Percentiles rank a stretch among this genome's conserved stretches.
These are phyloP conservation scores for Citrus medica DNA, from an alignment of 345 rosid genomes.

Conservation along the genomic window DNA sequence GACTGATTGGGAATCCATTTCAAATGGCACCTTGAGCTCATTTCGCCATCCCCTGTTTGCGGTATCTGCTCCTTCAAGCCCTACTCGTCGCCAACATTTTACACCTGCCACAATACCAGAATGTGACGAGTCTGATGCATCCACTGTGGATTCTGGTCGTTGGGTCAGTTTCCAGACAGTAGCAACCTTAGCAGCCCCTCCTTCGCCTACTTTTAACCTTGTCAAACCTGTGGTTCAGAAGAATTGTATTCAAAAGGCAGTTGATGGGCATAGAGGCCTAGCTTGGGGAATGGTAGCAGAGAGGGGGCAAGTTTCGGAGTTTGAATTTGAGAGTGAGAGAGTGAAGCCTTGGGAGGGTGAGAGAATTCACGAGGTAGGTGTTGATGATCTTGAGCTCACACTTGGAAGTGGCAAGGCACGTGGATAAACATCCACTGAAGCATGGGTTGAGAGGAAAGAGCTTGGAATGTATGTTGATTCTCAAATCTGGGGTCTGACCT, in stretches of 20 bases:
- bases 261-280: slow-evolving; percentile 26
- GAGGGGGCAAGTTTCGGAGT: slow-evolving; percentile 58
- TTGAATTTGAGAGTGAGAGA: slow-evolving; percentile 73
- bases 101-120: slow-evolving; percentile 88
- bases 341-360: slow-evolving; percentile 99
- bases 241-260: slow-evolving; percentile 28
- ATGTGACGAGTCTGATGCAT: slow-evolving; percentile 89
- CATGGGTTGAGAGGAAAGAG: background rate
- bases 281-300: slow-evolving; percentile 45
- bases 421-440: slow-evolving; percentile 17
- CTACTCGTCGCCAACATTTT: slow-evolving; percentile 64
- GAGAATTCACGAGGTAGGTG: slow-evolving; percentile 78
- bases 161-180: slow-evolving; percentile 75
- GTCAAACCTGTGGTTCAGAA: slow-evolving; percentile 48
- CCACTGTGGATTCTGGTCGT: slow-evolving; percentile 74
- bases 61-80: slow-evolving; percentile 92
- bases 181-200: slow-evolving; percentile 45
- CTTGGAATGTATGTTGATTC: background rate
- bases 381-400: slow-evolving; percentile 92
- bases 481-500: background rate
- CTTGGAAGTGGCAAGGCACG: slow-evolving; percentile 63
- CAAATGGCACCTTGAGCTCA: slow-evolving; percentile 42
- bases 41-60: slow-evolving; percentile 56
- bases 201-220: slow-evolving; percentile 72
- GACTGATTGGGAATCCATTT: slow-evolving; percentile 55